Conservation (phyloP, 805 yeast genomes). For the Lachancea meyersii region DNA sequence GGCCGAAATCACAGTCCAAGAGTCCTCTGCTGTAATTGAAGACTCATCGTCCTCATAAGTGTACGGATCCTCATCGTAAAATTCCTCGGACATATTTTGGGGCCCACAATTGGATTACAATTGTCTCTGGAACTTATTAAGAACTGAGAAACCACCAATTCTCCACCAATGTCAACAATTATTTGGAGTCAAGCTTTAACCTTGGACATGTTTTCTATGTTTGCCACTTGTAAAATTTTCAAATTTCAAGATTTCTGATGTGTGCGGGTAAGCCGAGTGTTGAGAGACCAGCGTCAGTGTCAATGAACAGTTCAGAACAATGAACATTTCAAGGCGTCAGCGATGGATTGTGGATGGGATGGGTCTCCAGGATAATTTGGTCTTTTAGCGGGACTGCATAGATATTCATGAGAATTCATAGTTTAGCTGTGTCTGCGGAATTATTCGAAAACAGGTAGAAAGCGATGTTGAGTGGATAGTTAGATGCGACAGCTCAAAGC, state of each 20-base stretch:
- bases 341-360: too few species aligned
- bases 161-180: slow-evolving; percentile 2
- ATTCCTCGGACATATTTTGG: slow-evolving; percentile 17
- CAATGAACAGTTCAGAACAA: too few species aligned
- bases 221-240: slow-evolving; percentile 4
- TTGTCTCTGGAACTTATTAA: not conserved
- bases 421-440: too few species aligned
- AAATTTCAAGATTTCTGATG: not conserved
- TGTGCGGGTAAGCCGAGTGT: not conserved
- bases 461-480: too few species aligned
- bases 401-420: too few species aligned
- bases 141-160: slow-evolving; percentile 3
- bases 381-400: too few species aligned
- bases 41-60: slow-evolving; percentile 62
- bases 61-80: slow-evolving; percentile 54
- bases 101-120: not conserved
- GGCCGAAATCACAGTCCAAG: slow-evolving; percentile 97
- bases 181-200: not conserved
- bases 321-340: too few species aligned
- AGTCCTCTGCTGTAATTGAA: slow-evolving; percentile 92
- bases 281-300: too few species aligned
- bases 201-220: not conserved
- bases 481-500: too few species aligned
- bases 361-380: too few species aligned
- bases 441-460: too few species aligned